Evolutionary conservation across 108 stramenopile genomes (phyloP), one percentile per base, ranked within the genome.

Genomic region (Fistulifera pelliculosa): DNA sequence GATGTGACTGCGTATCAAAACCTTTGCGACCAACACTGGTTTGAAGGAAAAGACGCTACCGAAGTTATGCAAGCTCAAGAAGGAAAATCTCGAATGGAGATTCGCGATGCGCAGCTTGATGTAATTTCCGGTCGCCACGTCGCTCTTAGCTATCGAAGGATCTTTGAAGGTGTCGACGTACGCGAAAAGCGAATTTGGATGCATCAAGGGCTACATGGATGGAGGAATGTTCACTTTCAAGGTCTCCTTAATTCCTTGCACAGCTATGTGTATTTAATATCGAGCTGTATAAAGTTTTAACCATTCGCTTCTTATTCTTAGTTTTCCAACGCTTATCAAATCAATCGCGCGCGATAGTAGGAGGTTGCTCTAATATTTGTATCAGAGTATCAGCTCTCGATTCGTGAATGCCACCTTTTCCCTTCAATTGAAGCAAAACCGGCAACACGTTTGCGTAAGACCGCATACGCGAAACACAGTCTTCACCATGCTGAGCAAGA

Each of bases 91-190:
- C 41, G 23, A 15, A 44, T 42, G 12, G 11, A 23, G 1, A 14
- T 42, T 76, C 24, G 38, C 49, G 66, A 80, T 66, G 77, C 80
- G n/a, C 17, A 63, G 49, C 43, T 89, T 14, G 60, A 76, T 28
- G 65, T 85, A 42, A 41, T 74, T 17, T 54, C 75, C 41, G 87
- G 87, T 38, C 71, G 66, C 19, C 77, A 82, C 38, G 87, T 75
- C 14, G 45, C 81, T 3, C 74, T 89, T 12, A 64, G 75, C 10
- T 89, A 84, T 54, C 69, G 68, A 41, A 67, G 80, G 52, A 53
- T 42, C 17, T 39, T 61, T 13, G 65, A 44, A 12, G 47, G 58
- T n/a, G 10, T 44, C 18, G 42, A 52, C 10, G 47, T 80, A 28
- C 47, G 60, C 28, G 79, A 80, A 49, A 69, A 63, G 12, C 47